Evolutionary conservation across 2,329 filamentous ascomycete genomes (phyloP).

Genomic region (Paraconiothyrium sp.): DNA sequence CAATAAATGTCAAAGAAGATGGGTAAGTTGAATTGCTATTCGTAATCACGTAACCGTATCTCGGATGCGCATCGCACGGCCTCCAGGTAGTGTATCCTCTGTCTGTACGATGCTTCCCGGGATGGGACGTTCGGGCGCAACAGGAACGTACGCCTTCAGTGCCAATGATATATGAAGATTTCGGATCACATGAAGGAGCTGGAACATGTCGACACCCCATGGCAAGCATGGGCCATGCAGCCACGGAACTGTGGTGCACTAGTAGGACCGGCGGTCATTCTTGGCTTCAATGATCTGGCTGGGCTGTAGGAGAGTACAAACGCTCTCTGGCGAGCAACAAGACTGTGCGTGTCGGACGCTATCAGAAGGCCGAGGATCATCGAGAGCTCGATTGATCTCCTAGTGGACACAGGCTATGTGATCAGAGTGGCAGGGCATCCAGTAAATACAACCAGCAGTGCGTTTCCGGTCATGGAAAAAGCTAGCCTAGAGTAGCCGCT

Average conservation of each 20-base stretch:
- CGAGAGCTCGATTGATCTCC: constrained; percentile 14
- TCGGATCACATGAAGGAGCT: constrained; percentile 5
- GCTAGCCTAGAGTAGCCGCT: constrained; percentile 42
- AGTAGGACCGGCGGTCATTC: not conserved
- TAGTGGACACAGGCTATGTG: constrained; percentile 20
- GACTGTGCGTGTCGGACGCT: constrained; percentile 9
- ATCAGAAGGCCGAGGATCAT: constrained; percentile 13
- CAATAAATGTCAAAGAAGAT: constrained; percentile 85
- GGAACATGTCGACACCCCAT: not conserved
- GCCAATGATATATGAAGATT: not conserved
- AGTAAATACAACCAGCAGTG: constrained; percentile 35
- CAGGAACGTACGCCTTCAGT: not conserved
- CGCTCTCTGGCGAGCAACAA: constrained; percentile 10
- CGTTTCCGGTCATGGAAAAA: constrained; percentile 37
- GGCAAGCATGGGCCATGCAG: not conserved
- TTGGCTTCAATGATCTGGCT: not conserved
- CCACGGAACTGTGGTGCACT: not conserved
- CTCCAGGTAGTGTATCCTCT: not conserved
- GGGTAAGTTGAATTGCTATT: constrained; percentile 71
- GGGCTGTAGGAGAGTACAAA: not conserved
- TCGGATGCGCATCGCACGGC: constrained; percentile 14
- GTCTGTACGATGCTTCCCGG: not conserved
- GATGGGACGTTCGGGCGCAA: not conserved
- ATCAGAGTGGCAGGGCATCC: constrained; percentile 31
- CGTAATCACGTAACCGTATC: constrained; percentile 15